phyloP scores from a whole-genome alignment of 108 stramenopile genomes.

The Aurantiochytrium sp. region DNA sequence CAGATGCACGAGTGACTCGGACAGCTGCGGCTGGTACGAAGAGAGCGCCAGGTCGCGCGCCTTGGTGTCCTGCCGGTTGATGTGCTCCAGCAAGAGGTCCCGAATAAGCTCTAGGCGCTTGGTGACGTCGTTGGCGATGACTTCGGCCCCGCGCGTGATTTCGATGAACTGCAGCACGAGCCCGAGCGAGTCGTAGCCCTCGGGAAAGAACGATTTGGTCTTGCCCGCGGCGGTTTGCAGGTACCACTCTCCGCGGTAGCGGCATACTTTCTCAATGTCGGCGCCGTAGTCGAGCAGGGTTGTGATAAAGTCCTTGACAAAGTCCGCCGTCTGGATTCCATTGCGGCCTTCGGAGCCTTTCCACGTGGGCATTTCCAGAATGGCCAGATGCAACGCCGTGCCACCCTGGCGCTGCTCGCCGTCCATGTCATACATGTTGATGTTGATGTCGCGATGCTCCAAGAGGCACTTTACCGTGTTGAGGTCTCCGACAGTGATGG shows the following conservation, averaged over 20 bases:
- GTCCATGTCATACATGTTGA: constrained; percentile 30
- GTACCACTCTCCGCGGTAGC: constrained; percentile 1
- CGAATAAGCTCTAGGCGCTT: constrained; percentile 19
- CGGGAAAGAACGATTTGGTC: constrained; percentile 27
- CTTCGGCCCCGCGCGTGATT: constrained; percentile 7
- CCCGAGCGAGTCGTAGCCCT: not conserved
- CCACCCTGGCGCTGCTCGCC: constrained; percentile 22
- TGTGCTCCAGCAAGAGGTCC: constrained; percentile 17
- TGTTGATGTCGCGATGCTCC: not conserved
- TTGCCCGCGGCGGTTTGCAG: constrained; percentile 22
- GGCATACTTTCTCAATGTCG: not conserved
- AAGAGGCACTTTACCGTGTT: constrained; percentile 8
- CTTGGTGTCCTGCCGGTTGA: not conserved
- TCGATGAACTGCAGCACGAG: constrained; percentile 25
- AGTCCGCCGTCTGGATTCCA: constrained; percentile 24
- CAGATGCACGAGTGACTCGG: not conserved
- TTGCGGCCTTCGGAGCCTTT: constrained; percentile 24
- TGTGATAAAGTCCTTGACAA: not conserved
- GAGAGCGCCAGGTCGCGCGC: not conserved
- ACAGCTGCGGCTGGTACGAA: not conserved
- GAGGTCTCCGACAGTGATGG: not conserved
- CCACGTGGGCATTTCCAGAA: constrained; percentile 27
- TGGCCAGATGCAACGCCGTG: not conserved
- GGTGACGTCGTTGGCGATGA: constrained; percentile 15
- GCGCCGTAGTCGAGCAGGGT: constrained; percentile 16